Base-by-base conservation (phyloP, 2,329 filamentous ascomycete genomes). In the Falciphora oryzae region DNA sequence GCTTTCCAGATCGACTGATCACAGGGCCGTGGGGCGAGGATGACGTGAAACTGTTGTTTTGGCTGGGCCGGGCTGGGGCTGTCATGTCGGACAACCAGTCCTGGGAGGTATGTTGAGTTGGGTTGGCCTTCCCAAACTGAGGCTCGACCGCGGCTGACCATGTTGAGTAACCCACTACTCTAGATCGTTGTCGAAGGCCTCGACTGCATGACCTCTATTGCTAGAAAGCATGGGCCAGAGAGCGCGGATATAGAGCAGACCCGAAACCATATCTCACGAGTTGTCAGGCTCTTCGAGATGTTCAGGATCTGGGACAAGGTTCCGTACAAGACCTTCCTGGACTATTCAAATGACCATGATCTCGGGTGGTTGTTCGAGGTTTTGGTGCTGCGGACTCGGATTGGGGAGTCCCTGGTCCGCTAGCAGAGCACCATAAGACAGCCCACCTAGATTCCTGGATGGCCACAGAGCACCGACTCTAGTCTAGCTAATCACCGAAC, bases 1-100 rank as follows among this genome's bases (percentile, higher is more conserved):
- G 44, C 44, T 69, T 75, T 25, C 74, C 74, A 1, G 65, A 70
- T 14, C 53, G 64, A n/a, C 67, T 76, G 13, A 65, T 75, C 3
- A 63, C 59, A 7, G 71, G 70, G 3, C 72, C 72, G 0, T 70
- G 66, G n/a, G 62, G 66, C 28, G 65, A 66, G 56, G 68, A 70
- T 13, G 67, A 67, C 22, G 66, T 67, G 13, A 69, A 67, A 32
- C 60, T 69, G 14, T 65, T 72, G 18, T 74, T 71, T 65, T 76
- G 74, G 74, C 68, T 74, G 10, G 65, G 69, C 13, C 66, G 67
- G 18, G 70, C 68, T 38, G 71, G 73, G 4, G 69, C 71, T 8
- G 35, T 65, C 7, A 59, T 72, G 29, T 60, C 65, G 16, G 35
- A 35, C 1, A 50, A 65, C 18, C 69, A 73, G 57, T 69, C 66